Evolutionary conservation across 2,329 filamentous ascomycete species (phyloP).

Genomic region (Cladosporium sp.): DNA sequence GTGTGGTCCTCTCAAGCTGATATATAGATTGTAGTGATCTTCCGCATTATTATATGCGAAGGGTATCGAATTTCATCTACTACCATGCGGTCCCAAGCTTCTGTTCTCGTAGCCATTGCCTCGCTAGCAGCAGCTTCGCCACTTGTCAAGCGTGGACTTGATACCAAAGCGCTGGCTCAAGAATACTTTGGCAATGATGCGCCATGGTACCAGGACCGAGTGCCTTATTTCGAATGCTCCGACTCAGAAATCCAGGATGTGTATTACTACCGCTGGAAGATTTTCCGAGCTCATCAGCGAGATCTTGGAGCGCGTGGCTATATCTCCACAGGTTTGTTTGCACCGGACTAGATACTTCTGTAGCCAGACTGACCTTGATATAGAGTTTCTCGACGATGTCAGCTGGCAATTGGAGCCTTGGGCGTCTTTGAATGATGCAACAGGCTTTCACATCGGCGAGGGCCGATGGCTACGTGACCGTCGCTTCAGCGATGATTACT

Average conservation of each 20-base stretch:
- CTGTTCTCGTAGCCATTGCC: not conserved
- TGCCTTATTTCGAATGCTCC: slow-evolving; percentile 39
- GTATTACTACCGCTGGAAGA: slow-evolving; percentile 45
- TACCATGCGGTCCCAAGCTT: not conserved
- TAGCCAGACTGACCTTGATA: not conserved
- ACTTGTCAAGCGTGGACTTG: slow-evolving; percentile 18
- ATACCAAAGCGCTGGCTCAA: slow-evolving; percentile 25
- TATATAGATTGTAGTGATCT: not conserved
- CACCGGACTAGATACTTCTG: too few species aligned
- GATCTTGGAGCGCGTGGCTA: slow-evolving; percentile 40
- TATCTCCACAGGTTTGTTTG: slow-evolving; percentile 35
- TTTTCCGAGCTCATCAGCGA: slow-evolving; percentile 43
- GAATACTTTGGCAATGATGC: slow-evolving; percentile 40
- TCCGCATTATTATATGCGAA: not conserved
- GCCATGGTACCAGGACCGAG: slow-evolving; percentile 37
- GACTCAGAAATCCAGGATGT: slow-evolving; percentile 38
- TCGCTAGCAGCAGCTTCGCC: slow-evolving; percentile 2
- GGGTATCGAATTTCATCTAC: not conserved
- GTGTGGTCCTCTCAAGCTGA: not conserved
- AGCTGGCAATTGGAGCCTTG: slow-evolving; percentile 41
- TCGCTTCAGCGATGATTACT: slow-evolving; percentile 42
- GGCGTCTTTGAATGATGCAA: slow-evolving; percentile 42
- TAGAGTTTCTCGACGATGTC: slow-evolving; percentile 43
- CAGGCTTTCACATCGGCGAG: slow-evolving; percentile 42
- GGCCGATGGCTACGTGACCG: slow-evolving; percentile 44